Evolutionary conservation across 805 yeast genomes (phyloP).

Genomic region (Ascoidea rubescens): DNA sequence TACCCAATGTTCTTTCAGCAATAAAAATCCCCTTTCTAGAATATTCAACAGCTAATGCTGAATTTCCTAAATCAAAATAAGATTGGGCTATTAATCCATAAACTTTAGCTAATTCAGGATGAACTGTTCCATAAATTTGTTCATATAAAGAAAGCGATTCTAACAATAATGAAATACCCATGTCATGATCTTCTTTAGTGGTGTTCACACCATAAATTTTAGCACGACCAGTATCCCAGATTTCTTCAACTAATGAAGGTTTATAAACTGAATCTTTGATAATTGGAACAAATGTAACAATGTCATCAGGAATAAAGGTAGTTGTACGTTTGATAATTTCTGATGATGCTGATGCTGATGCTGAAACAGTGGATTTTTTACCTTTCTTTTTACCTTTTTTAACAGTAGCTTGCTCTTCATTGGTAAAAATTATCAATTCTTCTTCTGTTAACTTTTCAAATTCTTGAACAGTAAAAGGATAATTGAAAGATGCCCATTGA

Average conservation of each 20-base stretch:
- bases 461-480: slow-evolving; percentile 24
- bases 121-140: slow-evolving; percentile 72
- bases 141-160: slow-evolving; percentile 67
- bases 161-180: slow-evolving; percentile 48
- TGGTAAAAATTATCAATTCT: slow-evolving; percentile 17
- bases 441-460: not conserved
- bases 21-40: slow-evolving; percentile 59
- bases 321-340: slow-evolving; percentile 13
- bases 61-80: slow-evolving; percentile 39
- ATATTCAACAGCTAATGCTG: slow-evolving; percentile 44
- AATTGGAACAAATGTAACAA: slow-evolving; percentile 64
- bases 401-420: slow-evolving; percentile 21
- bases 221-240: slow-evolving; percentile 49
- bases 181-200: slow-evolving; percentile 26
- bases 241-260: slow-evolving; percentile 59
- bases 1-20: slow-evolving; percentile 69
- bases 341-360: slow-evolving; percentile 15
- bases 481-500: slow-evolving; percentile 55
- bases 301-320: slow-evolving; percentile 41
- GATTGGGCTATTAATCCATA: slow-evolving; percentile 53
- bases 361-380: slow-evolving; percentile 15
- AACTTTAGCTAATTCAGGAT: slow-evolving; percentile 63
- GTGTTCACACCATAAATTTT: slow-evolving; percentile 21
- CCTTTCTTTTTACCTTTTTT: slow-evolving; percentile 18
- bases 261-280: slow-evolving; percentile 57